These are phyloP conservation scores for Cordyceps militaris DNA, from an alignment of 2,329 filamentous ascomycete species.

Conservation along the genomic window DNA sequence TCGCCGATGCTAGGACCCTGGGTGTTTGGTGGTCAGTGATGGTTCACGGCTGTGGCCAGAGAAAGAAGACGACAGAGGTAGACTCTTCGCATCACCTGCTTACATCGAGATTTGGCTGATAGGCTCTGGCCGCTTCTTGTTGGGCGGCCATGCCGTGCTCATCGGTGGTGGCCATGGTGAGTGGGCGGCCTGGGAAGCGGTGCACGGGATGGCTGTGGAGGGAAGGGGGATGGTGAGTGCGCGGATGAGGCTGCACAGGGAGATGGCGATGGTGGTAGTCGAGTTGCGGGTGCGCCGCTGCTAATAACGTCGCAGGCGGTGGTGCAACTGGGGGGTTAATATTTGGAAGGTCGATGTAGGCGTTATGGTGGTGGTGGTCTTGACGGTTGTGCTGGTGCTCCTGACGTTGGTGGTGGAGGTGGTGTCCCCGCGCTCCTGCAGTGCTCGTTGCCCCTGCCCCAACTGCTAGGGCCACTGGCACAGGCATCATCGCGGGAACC, in stretches of 20 bases:
- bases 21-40: not conserved
- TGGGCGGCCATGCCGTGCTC: conserved; percentile 47
- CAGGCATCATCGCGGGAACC: not conserved
- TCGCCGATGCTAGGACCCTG: conserved; percentile 80
- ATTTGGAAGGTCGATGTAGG: not conserved
- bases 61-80: not conserved
- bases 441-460: not conserved
- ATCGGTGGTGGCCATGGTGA: conserved; percentile 29
- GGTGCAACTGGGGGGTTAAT: not conserved
- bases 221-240: not conserved
- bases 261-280: conserved; percentile 14
- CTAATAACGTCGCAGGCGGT: not conserved
- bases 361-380: not conserved
- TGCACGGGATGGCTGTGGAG: not conserved
- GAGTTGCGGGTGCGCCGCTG: not conserved
- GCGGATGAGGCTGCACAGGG: conserved; percentile 8
- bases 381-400: not conserved
- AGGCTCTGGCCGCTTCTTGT: conserved; percentile 53
- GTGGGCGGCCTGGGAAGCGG: not conserved
- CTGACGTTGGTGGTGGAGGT: not conserved
- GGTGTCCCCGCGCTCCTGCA: not conserved
- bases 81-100: conserved; percentile 17
- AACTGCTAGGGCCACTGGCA: not conserved
- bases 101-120: conserved; percentile 51
- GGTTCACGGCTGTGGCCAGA: conserved; percentile 14